Conservation (phyloP, 495 filamentous ascomycete genomes). For the Parathielavia hyrcaniae region DNA sequence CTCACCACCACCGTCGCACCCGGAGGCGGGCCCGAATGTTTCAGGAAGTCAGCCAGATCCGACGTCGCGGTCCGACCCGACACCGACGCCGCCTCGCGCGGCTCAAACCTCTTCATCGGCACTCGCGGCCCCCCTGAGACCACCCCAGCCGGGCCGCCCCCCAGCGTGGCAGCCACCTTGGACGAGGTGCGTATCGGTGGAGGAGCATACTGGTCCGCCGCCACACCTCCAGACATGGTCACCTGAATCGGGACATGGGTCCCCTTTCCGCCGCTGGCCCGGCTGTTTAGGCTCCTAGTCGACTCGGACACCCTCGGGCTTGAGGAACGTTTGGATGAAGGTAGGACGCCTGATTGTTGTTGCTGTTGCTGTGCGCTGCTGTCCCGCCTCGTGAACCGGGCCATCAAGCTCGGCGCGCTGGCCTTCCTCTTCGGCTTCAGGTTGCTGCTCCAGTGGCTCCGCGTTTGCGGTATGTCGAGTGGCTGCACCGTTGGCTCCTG, state of each 20-base stretch:
- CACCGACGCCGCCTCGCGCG: constrained; percentile 43
- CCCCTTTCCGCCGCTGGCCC: constrained; percentile 23
- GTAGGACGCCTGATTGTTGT: constrained; percentile 1
- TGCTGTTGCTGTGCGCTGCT: constrained; percentile 8
- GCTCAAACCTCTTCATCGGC: constrained; percentile 49
- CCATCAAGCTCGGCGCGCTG: constrained; percentile 55
- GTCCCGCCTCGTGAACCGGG: constrained; percentile 50
- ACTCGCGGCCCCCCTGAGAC: constrained; percentile 31
- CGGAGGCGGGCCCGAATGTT: constrained; percentile 66
- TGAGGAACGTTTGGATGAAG: constrained; percentile 13
- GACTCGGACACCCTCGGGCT: constrained; percentile 20
- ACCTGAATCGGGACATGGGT: constrained; percentile 47
- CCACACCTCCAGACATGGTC: constrained; percentile 29
- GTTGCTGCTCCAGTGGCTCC: not conserved
- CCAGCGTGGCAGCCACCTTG: constrained; percentile 14
- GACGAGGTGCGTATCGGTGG: constrained; percentile 4
- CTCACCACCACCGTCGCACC: constrained; percentile 8
- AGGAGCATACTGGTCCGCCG: constrained; percentile 25
- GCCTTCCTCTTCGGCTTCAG: constrained; percentile 52
- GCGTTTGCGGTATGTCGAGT: constrained; percentile 27
- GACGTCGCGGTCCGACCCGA: constrained; percentile 46
- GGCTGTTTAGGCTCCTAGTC: constrained; percentile 30
- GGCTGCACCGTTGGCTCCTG: constrained; percentile 42
- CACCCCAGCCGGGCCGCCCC: constrained; percentile 22
- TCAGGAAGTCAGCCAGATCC: constrained; percentile 75